phyloP scores from a whole-genome alignment of 805 yeast species.

The Candida easanensis region DNA sequence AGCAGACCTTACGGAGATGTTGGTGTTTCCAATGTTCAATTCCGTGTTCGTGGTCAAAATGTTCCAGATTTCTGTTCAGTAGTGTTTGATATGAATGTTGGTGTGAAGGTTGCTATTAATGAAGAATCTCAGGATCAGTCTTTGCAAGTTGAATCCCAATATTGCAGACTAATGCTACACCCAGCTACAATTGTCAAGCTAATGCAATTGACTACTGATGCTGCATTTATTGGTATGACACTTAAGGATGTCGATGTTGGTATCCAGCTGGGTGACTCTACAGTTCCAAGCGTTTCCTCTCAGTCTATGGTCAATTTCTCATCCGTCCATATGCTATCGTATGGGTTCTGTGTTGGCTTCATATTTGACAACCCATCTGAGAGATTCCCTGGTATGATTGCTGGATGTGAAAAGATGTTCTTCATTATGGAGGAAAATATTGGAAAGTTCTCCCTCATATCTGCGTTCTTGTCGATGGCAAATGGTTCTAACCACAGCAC shows the following conservation, averaged over 20 bases:
- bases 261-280: background rate
- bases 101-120: constrained; percentile 41
- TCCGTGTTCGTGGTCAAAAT: constrained; percentile 28
- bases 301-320: constrained; percentile 26
- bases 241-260: background rate
- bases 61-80: constrained; percentile 39
- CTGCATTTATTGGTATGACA: background rate
- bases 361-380: constrained; percentile 46
- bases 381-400: constrained; percentile 63
- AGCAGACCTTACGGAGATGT: constrained; percentile 23
- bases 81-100: constrained; percentile 44
- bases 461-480: constrained; percentile 71
- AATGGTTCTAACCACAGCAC: constrained; percentile 51
- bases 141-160: constrained; percentile 56
- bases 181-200: constrained; percentile 44
- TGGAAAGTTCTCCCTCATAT: constrained; percentile 67
- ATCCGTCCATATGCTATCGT: constrained; percentile 56
- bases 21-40: constrained; percentile 25
- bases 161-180: constrained; percentile 56
- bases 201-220: constrained; percentile 10
- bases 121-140: constrained; percentile 36
- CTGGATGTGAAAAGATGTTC: constrained; percentile 74
- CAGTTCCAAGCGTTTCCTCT: background rate
- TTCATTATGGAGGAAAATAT: constrained; percentile 57
- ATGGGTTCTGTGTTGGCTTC: constrained; percentile 78